These are phyloP conservation scores for Conringia planisiliqua DNA, from an alignment of 345 rosid genomes.

Conservation along the genomic window DNA sequence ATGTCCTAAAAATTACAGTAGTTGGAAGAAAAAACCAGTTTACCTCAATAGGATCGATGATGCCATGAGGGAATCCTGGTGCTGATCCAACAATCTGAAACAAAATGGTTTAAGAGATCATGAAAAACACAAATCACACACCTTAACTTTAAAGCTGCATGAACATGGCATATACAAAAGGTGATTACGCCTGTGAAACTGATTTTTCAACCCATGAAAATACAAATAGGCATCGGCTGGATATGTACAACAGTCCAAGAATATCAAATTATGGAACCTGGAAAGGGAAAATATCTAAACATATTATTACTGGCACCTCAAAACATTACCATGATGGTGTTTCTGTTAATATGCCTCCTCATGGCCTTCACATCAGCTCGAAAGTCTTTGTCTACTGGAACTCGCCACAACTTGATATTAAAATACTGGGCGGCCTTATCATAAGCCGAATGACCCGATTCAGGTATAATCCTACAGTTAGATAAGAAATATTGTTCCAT, in stretches of 20 bases:
- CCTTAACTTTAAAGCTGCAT: not conserved
- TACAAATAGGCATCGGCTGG: not conserved
- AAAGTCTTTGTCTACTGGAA: constrained; percentile 74
- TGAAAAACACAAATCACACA: not conserved
- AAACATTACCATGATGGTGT: constrained; percentile 76
- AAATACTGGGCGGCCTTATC: constrained; percentile 97
- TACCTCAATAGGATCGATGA: constrained; percentile 96
- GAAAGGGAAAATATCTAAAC: not conserved
- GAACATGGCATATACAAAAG: not conserved
- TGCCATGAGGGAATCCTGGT: constrained; percentile 97
- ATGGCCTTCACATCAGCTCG: constrained; percentile 84
- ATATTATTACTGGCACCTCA: not conserved
- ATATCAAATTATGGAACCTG: not conserved
- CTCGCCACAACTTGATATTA: constrained; percentile 90
- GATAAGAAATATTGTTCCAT: constrained; percentile 13
- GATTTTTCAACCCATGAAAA: not conserved
- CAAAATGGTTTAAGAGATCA: constrained; percentile 15
- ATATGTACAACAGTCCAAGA: constrained; percentile 1
- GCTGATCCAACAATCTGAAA: constrained; percentile 98
- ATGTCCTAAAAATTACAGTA: not conserved
- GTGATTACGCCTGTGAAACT: not conserved
- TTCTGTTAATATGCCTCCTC: constrained; percentile 55
- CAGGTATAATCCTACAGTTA: constrained; percentile 81
- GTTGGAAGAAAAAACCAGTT: not conserved
- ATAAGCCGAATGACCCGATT: constrained; percentile 93